Evolutionary conservation across 2,329 filamentous ascomycete genomes (phyloP), one percentile per base, ranked within the genome.

Genomic region (Colletotrichum australisinense): DNA sequence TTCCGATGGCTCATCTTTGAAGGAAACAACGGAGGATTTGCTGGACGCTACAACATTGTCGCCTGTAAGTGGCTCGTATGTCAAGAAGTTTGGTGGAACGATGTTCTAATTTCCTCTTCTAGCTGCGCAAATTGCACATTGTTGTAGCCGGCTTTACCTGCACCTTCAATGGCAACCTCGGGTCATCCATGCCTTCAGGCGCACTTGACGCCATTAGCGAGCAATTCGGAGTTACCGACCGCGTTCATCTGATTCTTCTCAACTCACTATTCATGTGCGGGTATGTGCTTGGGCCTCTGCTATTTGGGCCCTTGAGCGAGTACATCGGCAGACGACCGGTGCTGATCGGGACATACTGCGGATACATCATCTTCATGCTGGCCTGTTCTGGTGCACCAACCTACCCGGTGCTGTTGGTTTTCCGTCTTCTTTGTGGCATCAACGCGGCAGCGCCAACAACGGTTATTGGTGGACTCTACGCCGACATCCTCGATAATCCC

Each of bases 321-420:
- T 81, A 81, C 64, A 73, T 82, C 24, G 81, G 81, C 7, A 78
- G 81, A 1, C 78, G 80, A 0, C 80, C 80, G 9, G 80, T 83
- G 30, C 75, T 83, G 38, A 76, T 80, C 60, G 77, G 78, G 14
- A 82, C 81, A 5, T 82, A 81, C 52, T 38, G 80, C 30, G 81
- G 80, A 42, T 83, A 82, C 57, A 63, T 81, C 5, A 46, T 80
- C 56, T 82, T 83, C 68, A 81, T 80, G 75, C 73, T 82, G 2
- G 76, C 79, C 49, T 81, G 78, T 56, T 84, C 85, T 14, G 85
- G 81, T 1, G 80, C 85, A 1, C 80, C 85, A 5, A 86, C 83
- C 69, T 86, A 86, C 38, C 70, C 80, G 38, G 84, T 81, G 0
- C 77, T 88, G 11, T 81, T 88, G 56, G 74, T 86, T 35, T 81